Evolutionary conservation across 768 basidiomycete genomes (phyloP), one percentile per base, ranked within the genome.

Genomic region (Pleurotus cornucopiae): DNA sequence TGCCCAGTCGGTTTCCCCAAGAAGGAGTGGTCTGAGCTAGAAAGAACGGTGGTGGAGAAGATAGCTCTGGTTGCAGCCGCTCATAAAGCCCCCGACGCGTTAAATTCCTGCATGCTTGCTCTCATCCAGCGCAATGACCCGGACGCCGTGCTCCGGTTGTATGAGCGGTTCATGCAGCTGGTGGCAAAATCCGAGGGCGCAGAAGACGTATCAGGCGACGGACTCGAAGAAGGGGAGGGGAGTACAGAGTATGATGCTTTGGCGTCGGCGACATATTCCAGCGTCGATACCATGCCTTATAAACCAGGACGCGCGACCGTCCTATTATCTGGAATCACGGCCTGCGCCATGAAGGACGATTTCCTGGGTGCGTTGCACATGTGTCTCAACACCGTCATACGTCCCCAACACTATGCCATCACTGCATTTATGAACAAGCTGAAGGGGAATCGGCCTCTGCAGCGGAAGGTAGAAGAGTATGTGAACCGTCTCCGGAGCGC

Each of bases 291-390:
- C 26, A 38, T 55, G 37, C 63, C 55, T 20, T 57, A 49, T 57
- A 60, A 58, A 58, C 73, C 60, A 51, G 73, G 69, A 38, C 72
- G 69, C n/a, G 63, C 68, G 30, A 62, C 71, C 1, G 58, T 85
- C 30, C 68, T 87, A 21, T 72, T 86, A 30, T 75, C 75, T 9
- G 83, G 75, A 5, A 69, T 82, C n/a, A 72, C 81, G 18, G 90
- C 90, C 13, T 71, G 83, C 65, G 84, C 85, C 3, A 77, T 83
- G 64, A 68, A 73, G 26, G 71, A 81, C 62, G 73, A 77, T n/a
- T 89, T 91, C 60, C 62, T 69, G n/a, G 74, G 67, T 30, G 86
- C 88, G 2, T 63, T 89, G 46, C 67, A 69, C 43, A 63, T 66
- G 4, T 82, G 71, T 57, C 60, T 82, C 6, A 61, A 69, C 16